Base-by-base conservation (phyloP, 306 rosid genomes). In the Gynostemma pentaphyllum region DNA sequence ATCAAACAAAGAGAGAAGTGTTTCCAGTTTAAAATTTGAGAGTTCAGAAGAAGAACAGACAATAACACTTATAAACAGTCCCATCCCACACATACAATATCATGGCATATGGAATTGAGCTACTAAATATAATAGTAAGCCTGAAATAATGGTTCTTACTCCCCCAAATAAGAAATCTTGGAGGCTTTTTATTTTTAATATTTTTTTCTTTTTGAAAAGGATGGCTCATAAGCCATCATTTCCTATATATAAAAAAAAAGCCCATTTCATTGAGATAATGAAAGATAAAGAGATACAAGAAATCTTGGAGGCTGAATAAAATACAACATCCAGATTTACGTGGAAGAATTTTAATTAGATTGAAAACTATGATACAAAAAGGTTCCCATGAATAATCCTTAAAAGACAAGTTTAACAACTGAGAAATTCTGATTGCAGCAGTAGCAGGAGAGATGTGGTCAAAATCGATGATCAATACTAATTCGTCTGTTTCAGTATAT, bases 361-460 rank as follows among this genome's bases (percentile, higher is more conserved):
- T 21, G 19, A 57, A 56, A 57, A 5, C 36, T 36, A 6, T 34
- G 64, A 57, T 19, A 57, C 5, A 57, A 16, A 57, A 57, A 19
- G 13, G 45, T 19, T n/a, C n/a, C n/a, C n/a, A 57, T 32, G 44
- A 4, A 56, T 26, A 56, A 56, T 56, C 63, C 63, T 56, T 32
- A 4, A 32, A n/a, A 14, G 37, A 2, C 9, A 56, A 56, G 12
- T 18, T 56, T 34, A 32, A 56, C 45, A 1, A 56, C 45, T 3
- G 42, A 55, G 26, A 55, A 29, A 30, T 18, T 55, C 5, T 55
- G 41, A 16, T 56, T 32, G 63, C 44, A 9, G 45, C 10, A 10
- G 19, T 18, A 32, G 9, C 16, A 56, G 21, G 5, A 18, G 29
- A 32, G 22, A 57, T 19, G 11, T 18, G 9, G 29, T 29, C 11